phyloP scores from a whole-genome alignment of 2,329 filamentous ascomycete genomes.

The Mariannaea sp. region DNA sequence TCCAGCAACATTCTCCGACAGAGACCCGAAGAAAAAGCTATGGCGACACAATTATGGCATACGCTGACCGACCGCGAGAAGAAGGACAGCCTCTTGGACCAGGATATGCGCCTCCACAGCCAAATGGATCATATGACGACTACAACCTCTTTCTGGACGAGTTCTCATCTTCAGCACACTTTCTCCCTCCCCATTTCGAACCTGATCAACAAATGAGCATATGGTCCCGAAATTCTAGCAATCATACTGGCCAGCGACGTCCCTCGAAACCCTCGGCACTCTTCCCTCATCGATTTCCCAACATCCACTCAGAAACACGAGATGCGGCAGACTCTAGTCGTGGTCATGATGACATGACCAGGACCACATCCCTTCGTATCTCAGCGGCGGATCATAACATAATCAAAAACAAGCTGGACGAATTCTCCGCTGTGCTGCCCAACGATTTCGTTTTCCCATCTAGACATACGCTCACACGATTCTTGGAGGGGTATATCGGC shows the following conservation, averaged over 20 bases:
- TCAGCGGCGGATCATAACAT: constrained; percentile 59
- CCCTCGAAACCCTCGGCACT: constrained; percentile 56
- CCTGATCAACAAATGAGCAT: constrained; percentile 57
- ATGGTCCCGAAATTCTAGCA: constrained; percentile 53
- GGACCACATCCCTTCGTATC: constrained; percentile 51
- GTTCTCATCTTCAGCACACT: constrained; percentile 58
- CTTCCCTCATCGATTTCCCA: constrained; percentile 60
- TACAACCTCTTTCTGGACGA: constrained; percentile 66
- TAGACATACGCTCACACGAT: constrained; percentile 69
- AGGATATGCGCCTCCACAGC: constrained; percentile 41
- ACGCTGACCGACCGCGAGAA: constrained; percentile 54
- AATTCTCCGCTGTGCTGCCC: constrained; percentile 65
- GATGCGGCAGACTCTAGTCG: constrained; percentile 42
- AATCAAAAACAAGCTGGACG: constrained; percentile 63
- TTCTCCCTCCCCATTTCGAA: constrained; percentile 60
- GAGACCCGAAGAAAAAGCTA: constrained; percentile 55
- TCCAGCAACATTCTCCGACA: constrained; percentile 46
- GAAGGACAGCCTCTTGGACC: constrained; percentile 50
- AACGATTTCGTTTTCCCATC: constrained; percentile 70
- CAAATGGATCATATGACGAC: constrained; percentile 54
- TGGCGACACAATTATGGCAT: constrained; percentile 52
- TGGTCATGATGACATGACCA: constrained; percentile 39
- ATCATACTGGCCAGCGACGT: constrained; percentile 44
- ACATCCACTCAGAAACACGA: constrained; percentile 58
- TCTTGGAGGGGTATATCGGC: constrained; percentile 71